phyloP scores from a whole-genome alignment of 176 grass and related monocot genomes.

The Carex scoparia region DNA sequence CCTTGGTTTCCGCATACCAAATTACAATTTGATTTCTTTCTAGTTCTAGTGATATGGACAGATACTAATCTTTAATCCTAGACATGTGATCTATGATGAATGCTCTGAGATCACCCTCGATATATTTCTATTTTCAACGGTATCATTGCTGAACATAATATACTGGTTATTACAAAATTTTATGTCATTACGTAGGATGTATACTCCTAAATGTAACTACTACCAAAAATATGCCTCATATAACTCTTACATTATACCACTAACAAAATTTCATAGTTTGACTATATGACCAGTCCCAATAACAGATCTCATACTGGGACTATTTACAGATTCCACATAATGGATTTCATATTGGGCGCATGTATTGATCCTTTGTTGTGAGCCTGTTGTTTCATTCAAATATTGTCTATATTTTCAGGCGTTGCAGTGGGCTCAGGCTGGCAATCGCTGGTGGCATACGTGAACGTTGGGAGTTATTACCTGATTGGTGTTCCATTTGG shows the following conservation, averaged over 20 bases:
- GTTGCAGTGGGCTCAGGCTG: constrained; percentile 33
- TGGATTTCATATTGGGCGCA: too few species aligned
- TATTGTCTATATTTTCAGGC: constrained; percentile 3
- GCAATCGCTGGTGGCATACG: constrained; percentile 21
- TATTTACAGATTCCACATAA: too few species aligned
- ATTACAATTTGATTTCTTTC: too few species aligned
- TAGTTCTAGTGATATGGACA: too few species aligned
- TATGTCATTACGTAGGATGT: not conserved
- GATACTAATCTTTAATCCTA: too few species aligned
- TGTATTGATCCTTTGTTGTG: not conserved
- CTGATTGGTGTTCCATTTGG: constrained; percentile 26
- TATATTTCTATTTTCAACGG: too few species aligned
- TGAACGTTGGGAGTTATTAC: constrained; percentile 27
- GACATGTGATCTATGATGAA: too few species aligned
- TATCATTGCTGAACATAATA: not conserved
- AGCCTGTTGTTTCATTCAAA: not conserved
- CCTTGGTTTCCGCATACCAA: too few species aligned
- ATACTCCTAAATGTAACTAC: too few species aligned
- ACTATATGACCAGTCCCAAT: not conserved
- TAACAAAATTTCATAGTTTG: not conserved
- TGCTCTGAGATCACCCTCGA: too few species aligned
- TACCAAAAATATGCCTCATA: too few species aligned
- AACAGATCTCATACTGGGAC: not conserved
- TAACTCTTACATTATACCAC: not conserved
- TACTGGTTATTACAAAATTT: not conserved